A percentile compares a stretch with the other conserved stretches of the same genome.
These are phyloP conservation scores for Rhododendron williamsianum DNA, from an alignment of 148 eudicot species.

Conservation along the genomic window DNA sequence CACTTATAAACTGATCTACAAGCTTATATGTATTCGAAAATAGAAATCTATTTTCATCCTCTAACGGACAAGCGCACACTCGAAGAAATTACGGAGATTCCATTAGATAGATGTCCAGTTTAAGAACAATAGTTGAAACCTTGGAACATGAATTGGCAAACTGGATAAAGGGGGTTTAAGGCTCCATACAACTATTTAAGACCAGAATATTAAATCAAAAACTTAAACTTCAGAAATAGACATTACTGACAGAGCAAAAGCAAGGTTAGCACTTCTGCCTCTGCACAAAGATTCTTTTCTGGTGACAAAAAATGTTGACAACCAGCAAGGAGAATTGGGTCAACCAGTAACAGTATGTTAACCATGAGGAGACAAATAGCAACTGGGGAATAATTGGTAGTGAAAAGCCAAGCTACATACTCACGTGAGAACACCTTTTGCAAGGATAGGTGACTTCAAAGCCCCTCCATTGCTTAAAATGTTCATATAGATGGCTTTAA, in stretches of 20 bases:
- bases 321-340: background rate
- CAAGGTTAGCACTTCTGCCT: background rate
- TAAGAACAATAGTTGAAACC: background rate
- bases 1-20: background rate
- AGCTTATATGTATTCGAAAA: background rate
- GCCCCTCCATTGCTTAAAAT: background rate
- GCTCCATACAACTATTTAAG: background rate
- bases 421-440: background rate
- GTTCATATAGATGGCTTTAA: background rate
- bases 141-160: background rate
- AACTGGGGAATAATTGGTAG: background rate
- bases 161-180: background rate
- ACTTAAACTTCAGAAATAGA: background rate
- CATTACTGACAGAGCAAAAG: background rate
- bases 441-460: background rate
- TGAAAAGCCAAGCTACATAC: background rate
- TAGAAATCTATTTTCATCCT: background rate
- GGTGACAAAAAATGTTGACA: background rate
- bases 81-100: background rate
- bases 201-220: background rate
- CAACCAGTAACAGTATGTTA: background rate
- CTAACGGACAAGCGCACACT: background rate
- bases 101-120: background rate
- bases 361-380: background rate
- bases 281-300: background rate